phyloP scores from a whole-genome alignment of 2,329 filamentous ascomycete species.

The Fusarium luffae region DNA sequence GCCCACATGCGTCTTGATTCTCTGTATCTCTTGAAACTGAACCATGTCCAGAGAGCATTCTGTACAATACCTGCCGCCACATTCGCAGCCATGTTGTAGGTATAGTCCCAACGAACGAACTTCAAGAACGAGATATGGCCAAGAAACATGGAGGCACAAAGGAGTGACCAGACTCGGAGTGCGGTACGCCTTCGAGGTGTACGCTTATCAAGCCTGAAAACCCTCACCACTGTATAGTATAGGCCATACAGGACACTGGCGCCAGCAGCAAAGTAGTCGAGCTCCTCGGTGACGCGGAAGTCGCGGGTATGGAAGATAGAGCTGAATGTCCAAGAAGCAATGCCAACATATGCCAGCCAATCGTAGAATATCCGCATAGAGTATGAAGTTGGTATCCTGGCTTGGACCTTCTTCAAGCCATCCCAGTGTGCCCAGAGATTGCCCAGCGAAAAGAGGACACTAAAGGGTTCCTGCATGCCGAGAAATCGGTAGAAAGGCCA shows the following conservation, averaged over 20 bases:
- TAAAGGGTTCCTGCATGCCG: conserved; percentile 95
- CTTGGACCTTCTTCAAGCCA: conserved; percentile 77
- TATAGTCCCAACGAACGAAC: conserved; percentile 91
- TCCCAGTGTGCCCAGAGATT: conserved; percentile 88
- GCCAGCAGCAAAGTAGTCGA: conserved; percentile 96
- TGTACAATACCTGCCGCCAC: conserved; percentile 82
- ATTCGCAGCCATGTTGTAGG: conserved; percentile 98
- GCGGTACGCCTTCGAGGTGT: conserved; percentile 58
- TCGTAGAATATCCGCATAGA: conserved; percentile 84
- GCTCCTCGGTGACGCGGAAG: conserved; percentile 85
- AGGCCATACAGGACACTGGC: conserved; percentile 90
- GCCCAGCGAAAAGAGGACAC: conserved; percentile 90
- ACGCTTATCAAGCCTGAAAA: conserved; percentile 81
- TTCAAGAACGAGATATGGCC: conserved; percentile 86
- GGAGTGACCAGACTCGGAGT: conserved; percentile 77
- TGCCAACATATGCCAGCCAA: conserved; percentile 80
- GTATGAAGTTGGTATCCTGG: conserved; percentile 77
- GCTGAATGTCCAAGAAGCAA: conserved; percentile 87
- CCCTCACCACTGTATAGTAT: conserved; percentile 83
- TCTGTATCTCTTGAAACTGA: conserved; percentile 79
- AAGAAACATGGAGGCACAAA: conserved; percentile 78
- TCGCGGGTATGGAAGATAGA: conserved; percentile 94
- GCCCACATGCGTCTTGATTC: conserved; percentile 81
- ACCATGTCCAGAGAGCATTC: conserved; percentile 87
- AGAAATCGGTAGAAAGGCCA: conserved; percentile 95